Percentiles rank a stretch among this genome's conserved stretches.
These are phyloP conservation scores for Hansenula sp. DNA, from an alignment of 1,139 yeast species.

Conservation along the genomic window DNA sequence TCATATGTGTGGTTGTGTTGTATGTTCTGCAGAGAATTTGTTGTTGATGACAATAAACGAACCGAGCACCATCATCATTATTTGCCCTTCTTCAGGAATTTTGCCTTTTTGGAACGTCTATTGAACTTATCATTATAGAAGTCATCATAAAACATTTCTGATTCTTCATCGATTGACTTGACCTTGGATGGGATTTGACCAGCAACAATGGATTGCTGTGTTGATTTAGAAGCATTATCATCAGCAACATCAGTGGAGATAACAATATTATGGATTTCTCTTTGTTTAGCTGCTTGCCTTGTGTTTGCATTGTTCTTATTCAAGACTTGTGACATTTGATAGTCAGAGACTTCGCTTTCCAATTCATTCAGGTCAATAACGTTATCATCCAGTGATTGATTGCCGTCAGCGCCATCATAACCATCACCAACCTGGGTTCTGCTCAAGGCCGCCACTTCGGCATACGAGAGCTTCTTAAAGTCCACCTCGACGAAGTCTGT, in stretches of 20 bases:
- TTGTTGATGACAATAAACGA: too few relatives aligned
- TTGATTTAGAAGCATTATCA: background rate
- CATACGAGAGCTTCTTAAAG: background rate
- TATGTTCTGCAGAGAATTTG: too few relatives aligned
- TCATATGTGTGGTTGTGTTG: background rate
- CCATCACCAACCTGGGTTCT: background rate
- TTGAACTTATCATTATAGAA: conserved; percentile 10
- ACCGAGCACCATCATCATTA: background rate
- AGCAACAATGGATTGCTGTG: background rate
- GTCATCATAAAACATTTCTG: conserved; percentile 3
- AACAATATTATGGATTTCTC: too few relatives aligned
- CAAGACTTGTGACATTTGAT: conserved; percentile 15
- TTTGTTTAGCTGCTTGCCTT: too few relatives aligned
- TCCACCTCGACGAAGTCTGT: background rate
- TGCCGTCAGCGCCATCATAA: background rate
- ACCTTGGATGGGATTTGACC: too few relatives aligned
- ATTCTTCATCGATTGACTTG: background rate
- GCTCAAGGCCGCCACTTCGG: conserved; percentile 1
- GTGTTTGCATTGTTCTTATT: background rate
- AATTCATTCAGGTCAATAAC: conserved; percentile 11
- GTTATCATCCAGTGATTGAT: background rate
- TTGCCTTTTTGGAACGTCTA: conserved; percentile 12
- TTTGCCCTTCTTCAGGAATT: conserved; percentile 10
- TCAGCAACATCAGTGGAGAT: background rate
- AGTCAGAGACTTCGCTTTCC: conserved; percentile 13